Evolutionary conservation across 148 eudicot genomes (phyloP).

Genomic region (Rhododendron ferrugineum): DNA sequence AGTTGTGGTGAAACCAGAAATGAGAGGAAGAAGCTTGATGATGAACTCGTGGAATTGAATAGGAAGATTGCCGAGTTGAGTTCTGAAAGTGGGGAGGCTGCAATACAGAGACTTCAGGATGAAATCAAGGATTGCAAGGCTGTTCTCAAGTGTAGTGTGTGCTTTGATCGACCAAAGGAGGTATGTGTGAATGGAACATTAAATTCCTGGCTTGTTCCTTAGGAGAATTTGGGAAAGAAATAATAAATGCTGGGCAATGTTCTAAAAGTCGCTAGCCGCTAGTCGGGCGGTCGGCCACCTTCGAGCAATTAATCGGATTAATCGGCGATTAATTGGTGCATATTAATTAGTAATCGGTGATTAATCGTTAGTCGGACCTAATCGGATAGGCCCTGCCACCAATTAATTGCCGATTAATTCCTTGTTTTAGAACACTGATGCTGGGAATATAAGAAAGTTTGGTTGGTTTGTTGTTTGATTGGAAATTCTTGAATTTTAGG

Average conservation of each 20-base stretch:
- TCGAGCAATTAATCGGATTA: no score
- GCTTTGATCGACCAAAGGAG: slow-evolving; percentile 97
- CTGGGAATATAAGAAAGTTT: no score
- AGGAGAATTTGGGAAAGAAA: neutral
- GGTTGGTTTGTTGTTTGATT: no score
- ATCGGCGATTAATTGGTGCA: no score
- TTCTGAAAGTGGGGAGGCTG: slow-evolving; percentile 77
- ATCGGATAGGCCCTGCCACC: no score
- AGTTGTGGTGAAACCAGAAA: slow-evolving; percentile 31
- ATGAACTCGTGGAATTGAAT: slow-evolving; percentile 64
- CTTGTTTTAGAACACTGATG: no score
- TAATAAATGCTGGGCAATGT: neutral
- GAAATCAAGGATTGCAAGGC: slow-evolving; percentile 92
- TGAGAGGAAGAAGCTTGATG: slow-evolving; percentile 73
- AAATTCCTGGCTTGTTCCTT: neutral
- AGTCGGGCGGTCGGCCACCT: no score
- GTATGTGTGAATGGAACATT: slow-evolving; percentile 23
- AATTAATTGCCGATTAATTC: no score
- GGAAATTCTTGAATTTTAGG: neutral
- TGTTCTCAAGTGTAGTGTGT: slow-evolving; percentile 92
- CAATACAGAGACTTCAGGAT: slow-evolving; percentile 82
- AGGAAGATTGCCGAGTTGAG: slow-evolving; percentile 53
- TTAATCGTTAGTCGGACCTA: no score
- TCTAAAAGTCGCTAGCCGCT: no score
- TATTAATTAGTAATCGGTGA: no score